These are phyloP conservation scores for Jaapia argillacea DNA, from an alignment of 768 basidiomycete species.

Conservation along the genomic window DNA sequence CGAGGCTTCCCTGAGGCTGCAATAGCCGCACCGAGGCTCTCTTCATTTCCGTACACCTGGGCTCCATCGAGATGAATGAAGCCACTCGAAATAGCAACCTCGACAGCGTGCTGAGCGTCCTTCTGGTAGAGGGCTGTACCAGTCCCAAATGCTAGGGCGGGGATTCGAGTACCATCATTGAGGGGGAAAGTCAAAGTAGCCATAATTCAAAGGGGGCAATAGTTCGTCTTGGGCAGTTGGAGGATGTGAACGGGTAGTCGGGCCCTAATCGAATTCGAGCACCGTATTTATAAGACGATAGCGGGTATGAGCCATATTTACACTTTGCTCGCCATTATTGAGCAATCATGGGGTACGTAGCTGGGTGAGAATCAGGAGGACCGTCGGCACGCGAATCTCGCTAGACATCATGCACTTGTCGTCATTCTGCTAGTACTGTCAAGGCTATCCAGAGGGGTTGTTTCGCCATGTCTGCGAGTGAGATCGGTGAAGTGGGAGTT, in stretches of 20 bases:
- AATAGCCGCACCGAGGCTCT: constrained; percentile 24
- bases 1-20: constrained; percentile 23
- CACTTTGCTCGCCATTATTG: neutral
- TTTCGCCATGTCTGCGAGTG: too few relatives aligned
- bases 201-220: constrained; percentile 11
- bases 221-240: neutral
- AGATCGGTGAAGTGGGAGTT: too few relatives aligned
- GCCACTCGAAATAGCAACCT: constrained; percentile 22
- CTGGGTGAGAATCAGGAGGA: too few relatives aligned
- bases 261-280: neutral
- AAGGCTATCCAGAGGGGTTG: too few relatives aligned
- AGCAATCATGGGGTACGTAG: too few relatives aligned
- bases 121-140: constrained; percentile 23
- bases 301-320: neutral
- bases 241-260: neutral
- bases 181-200: constrained; percentile 18
- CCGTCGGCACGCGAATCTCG: too few relatives aligned
- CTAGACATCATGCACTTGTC: too few relatives aligned
- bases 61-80: constrained; percentile 30
- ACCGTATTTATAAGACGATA: too few relatives aligned
- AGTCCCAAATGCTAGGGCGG: constrained; percentile 28
- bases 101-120: constrained; percentile 17
- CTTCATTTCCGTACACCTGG: constrained; percentile 28
- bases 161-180: constrained; percentile 26
- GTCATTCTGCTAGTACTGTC: too few relatives aligned